Conservation (phyloP, 106 monocot species). For the Agapanthus africanus region DNA sequence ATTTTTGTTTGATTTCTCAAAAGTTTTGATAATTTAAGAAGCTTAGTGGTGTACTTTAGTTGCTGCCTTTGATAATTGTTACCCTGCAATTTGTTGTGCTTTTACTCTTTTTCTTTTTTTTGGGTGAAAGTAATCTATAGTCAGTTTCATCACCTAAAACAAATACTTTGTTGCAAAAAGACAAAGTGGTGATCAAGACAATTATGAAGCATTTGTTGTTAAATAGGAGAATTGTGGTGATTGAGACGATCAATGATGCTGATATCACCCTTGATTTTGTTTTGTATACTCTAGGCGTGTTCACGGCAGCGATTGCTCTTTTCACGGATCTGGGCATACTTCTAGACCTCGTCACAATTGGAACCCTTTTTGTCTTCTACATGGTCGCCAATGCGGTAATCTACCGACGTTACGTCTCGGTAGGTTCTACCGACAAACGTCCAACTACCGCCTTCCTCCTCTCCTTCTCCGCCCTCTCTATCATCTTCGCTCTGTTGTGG, state of each 20-base stretch:
- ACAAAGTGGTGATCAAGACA: too few species aligned
- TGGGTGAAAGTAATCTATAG: too few species aligned
- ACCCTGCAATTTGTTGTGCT: too few species aligned
- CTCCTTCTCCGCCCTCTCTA: slow-evolving; percentile 36
- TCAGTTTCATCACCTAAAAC: too few species aligned
- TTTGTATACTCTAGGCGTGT: slow-evolving; percentile 29
- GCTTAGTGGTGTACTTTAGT: too few species aligned
- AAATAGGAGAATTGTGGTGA: too few species aligned
- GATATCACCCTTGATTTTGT: neutral
- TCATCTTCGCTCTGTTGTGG: slow-evolving; percentile 68
- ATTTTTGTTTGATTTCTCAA: too few species aligned
- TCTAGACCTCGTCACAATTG: slow-evolving; percentile 80
- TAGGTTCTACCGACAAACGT: slow-evolving; percentile 27
- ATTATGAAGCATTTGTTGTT: too few species aligned
- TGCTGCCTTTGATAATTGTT: too few species aligned
- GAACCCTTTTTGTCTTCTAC: slow-evolving; percentile 98
- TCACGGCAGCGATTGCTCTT: slow-evolving; percentile 68
- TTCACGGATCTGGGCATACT: slow-evolving; percentile 79
- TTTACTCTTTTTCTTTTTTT: too few species aligned
- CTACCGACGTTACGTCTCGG: slow-evolving; percentile 68
- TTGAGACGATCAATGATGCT: neutral
- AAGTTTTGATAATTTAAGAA: too few species aligned
- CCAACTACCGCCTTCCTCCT: slow-evolving; percentile 61
- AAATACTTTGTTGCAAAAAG: too few species aligned
- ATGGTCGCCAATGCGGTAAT: slow-evolving; percentile 93